Evolutionary conservation across 495 filamentous ascomycete genomes (phyloP), one percentile per base, ranked within the genome.

Genomic region (Parachaetomium inaequale): DNA sequence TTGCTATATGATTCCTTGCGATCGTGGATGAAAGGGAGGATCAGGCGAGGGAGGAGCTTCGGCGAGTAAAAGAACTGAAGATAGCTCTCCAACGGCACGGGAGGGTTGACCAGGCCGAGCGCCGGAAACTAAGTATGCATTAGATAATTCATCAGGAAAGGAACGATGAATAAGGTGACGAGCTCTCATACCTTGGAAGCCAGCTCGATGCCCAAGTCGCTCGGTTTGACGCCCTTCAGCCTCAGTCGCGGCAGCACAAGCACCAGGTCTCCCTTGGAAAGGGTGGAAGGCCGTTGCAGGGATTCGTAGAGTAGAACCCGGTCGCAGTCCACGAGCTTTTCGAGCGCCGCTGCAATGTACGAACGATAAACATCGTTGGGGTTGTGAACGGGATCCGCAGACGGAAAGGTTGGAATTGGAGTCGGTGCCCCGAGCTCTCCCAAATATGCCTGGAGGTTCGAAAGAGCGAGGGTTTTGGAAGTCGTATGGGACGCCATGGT

Each of bases 221-320:
- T 74, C 12, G 90, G 89, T 66, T 92, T 95, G 76, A 85, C 86
- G 54, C 87, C 85, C 76, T 93, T 93, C 59, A 95, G 78, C 57
- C 88, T 82, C 58, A 96, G 78, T n/a, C 92, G 82, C 8, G 93
- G 87, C 40, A 90, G 86, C 52, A 93, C 85, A 31, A 96, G 77
- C 49, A 87, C 79, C 65, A 97, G 76, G 71, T 96, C 93, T 60
- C 93, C 93, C 81, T 95, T 94, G 58, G 32, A 40, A n/a, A 32
- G 32, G 15, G 32, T 55, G 32, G 32, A 25, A 10, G 32, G 23
- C 3, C 19, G 31, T 32, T 55, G 52, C 21, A 55, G n/a, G 17
- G 52, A 38, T 17, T 55, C 52, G 12, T 55, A 38, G 29, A 55
- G 8, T 32, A 55, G 23, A 2, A 7, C 19, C 7, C 52, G 52